Percentiles rank a stretch among this genome's conserved stretches.
Evolutionary conservation across 768 basidiomycete species (phyloP).

Genomic region (Lentinus tigrinus): DNA sequence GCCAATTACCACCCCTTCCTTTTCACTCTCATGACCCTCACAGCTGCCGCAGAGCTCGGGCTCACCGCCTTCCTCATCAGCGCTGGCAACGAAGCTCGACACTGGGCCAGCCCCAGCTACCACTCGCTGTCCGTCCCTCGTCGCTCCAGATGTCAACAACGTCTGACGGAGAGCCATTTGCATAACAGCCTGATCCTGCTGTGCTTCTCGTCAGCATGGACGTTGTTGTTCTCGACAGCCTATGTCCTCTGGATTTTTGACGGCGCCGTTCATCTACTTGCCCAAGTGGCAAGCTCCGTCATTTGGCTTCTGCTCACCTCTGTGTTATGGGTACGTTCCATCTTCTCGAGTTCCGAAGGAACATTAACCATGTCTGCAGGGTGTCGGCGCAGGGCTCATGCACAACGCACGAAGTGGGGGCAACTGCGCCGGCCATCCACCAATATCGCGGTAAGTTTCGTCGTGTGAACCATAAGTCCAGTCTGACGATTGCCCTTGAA

Average conservation of each 20-base stretch:
- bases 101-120: slow-evolving; percentile 62
- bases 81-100: slow-evolving; percentile 59
- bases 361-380: slow-evolving; percentile 39
- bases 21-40: slow-evolving; percentile 57
- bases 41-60: slow-evolving; percentile 70
- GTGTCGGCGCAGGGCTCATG: slow-evolving; percentile 65
- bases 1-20: slow-evolving; percentile 32
- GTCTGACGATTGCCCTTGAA: neutral
- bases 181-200: slow-evolving; percentile 43
- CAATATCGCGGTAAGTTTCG: slow-evolving; percentile 49
- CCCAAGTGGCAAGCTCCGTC: slow-evolving; percentile 76
- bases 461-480: neutral
- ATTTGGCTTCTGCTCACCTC: slow-evolving; percentile 68
- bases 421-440: slow-evolving; percentile 51
- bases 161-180: slow-evolving; percentile 34
- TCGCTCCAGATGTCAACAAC: slow-evolving; percentile 2
- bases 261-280: slow-evolving; percentile 63
- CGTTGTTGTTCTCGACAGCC: slow-evolving; percentile 64
- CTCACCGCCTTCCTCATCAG: slow-evolving; percentile 73
- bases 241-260: slow-evolving; percentile 74
- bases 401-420: slow-evolving; percentile 60
- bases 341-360: neutral
- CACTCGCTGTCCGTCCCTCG: slow-evolving; percentile 54
- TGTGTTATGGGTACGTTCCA: slow-evolving; percentile 59
- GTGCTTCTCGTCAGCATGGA: slow-evolving; percentile 50